A percentile compares a stretch with the other conserved stretches of the same genome.
phyloP scores from a whole-genome alignment of 495 filamentous ascomycete species.

The Xylaria longipes region DNA sequence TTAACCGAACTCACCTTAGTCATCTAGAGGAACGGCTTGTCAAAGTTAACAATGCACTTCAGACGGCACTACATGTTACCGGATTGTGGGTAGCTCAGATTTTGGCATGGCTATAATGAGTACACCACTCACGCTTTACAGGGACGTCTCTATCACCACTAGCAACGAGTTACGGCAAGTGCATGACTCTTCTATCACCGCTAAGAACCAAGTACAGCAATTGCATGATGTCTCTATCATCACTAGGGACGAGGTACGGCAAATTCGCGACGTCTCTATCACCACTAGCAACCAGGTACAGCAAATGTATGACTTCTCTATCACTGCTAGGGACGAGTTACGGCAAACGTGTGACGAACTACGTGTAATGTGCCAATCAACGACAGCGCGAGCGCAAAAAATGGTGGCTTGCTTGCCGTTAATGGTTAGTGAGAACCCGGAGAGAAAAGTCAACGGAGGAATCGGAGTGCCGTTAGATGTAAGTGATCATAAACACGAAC shows the following conservation, averaged over 20 bases:
- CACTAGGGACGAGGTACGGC: not conserved
- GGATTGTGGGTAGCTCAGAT: not conserved
- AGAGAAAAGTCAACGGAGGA: not conserved
- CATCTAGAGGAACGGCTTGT: slow-evolving; percentile 4
- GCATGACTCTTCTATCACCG: not conserved
- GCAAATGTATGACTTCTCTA: not conserved
- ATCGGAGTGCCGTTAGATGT: not conserved
- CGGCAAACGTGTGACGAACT: not conserved
- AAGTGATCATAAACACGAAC: not conserved
- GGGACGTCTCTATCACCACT: not conserved
- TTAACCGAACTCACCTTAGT: not conserved
- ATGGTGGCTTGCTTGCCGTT: not conserved
- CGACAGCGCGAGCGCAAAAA: not conserved
- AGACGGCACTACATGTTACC: not conserved
- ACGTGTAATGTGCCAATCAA: not conserved
- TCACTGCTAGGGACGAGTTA: not conserved
- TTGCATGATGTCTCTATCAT: not conserved
- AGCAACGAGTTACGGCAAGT: not conserved
- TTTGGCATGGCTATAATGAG: not conserved
- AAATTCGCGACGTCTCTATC: not conserved
- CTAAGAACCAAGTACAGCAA: not conserved
- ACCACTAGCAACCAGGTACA: not conserved
- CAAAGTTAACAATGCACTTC: slow-evolving; percentile 9
- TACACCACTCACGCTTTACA: not conserved
- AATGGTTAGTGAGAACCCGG: not conserved